These are phyloP conservation scores for Vanrija sp. DNA, from an alignment of 1,284 basidiomycete species.

Conservation along the genomic window DNA sequence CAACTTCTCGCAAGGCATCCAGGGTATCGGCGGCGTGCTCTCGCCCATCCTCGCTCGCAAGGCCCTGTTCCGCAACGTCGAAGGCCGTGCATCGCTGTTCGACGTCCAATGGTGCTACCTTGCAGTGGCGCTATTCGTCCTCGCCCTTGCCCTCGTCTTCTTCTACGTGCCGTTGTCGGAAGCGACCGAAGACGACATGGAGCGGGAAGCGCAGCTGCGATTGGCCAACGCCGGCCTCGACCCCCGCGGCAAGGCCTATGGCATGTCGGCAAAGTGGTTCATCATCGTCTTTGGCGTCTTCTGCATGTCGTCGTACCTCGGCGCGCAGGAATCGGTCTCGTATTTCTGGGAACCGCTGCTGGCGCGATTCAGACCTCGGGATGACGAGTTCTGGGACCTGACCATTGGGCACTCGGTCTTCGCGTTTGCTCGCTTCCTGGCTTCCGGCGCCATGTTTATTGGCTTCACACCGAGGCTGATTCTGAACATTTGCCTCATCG, in stretches of 20 bases:
- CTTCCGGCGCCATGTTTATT: slow-evolving; percentile 29
- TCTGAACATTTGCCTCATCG: slow-evolving; percentile 30
- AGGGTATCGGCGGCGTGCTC: slow-evolving; percentile 38
- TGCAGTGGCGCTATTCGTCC: slow-evolving; percentile 43
- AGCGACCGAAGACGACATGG: slow-evolving; percentile 40
- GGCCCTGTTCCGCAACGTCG: slow-evolving; percentile 33
- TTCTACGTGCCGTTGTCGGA: slow-evolving; percentile 46
- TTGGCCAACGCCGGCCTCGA: slow-evolving; percentile 23
- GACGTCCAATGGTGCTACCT: slow-evolving; percentile 49
- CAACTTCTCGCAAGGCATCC: slow-evolving; percentile 46
- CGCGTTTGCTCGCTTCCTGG: slow-evolving; percentile 37
- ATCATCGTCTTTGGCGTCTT: slow-evolving; percentile 24
- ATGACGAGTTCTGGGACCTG: slow-evolving; percentile 28
- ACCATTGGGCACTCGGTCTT: slow-evolving; percentile 35
- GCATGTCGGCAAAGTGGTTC: slow-evolving; percentile 21
- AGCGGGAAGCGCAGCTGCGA: slow-evolving; percentile 30
- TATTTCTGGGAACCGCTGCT: slow-evolving; percentile 26
- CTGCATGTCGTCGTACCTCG: slow-evolving; percentile 38
- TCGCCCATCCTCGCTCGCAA: slow-evolving; percentile 40
- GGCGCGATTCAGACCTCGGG: no score
- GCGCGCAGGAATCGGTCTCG: slow-evolving; percentile 42
- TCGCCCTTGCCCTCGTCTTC: slow-evolving; percentile 42
- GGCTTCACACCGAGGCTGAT: slow-evolving; percentile 39
- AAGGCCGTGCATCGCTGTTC: slow-evolving; percentile 29
- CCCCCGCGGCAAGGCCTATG: slow-evolving; percentile 11